Conservation (phyloP, 495 filamentous ascomycete species). For the Hypomontagnella submonticulosa region DNA sequence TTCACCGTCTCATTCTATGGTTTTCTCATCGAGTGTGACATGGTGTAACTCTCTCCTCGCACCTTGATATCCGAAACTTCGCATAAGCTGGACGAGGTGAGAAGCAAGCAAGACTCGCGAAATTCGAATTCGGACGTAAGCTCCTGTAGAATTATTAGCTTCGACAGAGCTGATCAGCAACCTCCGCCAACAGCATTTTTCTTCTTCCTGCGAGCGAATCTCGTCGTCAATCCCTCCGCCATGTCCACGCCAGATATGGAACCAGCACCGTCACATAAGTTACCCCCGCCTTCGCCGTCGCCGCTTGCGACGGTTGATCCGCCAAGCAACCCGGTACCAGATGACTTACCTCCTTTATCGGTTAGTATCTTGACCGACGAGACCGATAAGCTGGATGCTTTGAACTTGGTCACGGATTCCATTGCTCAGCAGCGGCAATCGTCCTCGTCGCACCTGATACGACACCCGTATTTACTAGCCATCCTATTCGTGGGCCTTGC, state of each 20-base stretch:
- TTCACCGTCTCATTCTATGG: constrained; percentile 30
- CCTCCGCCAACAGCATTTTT: constrained; percentile 60
- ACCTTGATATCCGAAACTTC: constrained; percentile 10
- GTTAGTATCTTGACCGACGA: constrained; percentile 49
- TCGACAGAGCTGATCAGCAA: constrained; percentile 35
- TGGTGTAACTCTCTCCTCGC: constrained; percentile 31
- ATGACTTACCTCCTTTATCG: constrained; percentile 56
- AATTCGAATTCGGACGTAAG: constrained; percentile 10
- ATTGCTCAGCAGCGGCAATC: constrained; percentile 60
- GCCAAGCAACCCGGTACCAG: constrained; percentile 35
- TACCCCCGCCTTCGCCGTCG: constrained; percentile 47
- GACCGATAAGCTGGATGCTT: constrained; percentile 54
- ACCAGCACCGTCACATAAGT: constrained; percentile 46
- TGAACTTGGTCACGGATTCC: constrained; percentile 58
- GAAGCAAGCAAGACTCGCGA: constrained; percentile 11
- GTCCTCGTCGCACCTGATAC: constrained; percentile 50
- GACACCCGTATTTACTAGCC: constrained; percentile 55
- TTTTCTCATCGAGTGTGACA: constrained; percentile 18
- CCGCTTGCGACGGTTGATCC: constrained; percentile 42
- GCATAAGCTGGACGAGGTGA: constrained; percentile 21
- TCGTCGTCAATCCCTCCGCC: constrained; percentile 61
- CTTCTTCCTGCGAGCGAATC: constrained; percentile 65
- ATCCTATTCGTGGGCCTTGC: constrained; percentile 43
- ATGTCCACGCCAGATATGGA: constrained; percentile 58
- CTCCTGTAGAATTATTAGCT: constrained; percentile 14